Evolutionary conservation across 2,329 filamentous ascomycete genomes (phyloP).

Genomic region (Byssothecium circinans): DNA sequence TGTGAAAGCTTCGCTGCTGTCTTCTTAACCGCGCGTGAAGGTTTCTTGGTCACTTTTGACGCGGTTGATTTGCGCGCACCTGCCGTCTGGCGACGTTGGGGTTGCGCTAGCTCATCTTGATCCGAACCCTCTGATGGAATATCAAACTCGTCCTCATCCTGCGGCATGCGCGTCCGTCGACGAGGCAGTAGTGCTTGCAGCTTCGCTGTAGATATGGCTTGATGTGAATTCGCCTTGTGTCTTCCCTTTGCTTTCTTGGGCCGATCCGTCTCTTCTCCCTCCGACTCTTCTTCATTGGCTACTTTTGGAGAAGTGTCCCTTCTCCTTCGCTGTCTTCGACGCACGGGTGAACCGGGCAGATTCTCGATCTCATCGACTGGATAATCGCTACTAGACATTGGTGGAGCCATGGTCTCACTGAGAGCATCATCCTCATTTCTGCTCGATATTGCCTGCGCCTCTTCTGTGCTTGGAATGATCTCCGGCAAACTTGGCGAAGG

Average conservation of each 20-base stretch:
- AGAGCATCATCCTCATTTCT: constrained; percentile 29
- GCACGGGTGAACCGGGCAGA: constrained; percentile 15
- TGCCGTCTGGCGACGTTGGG: constrained; percentile 19
- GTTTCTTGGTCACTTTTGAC: constrained; percentile 31
- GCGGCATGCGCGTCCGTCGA: constrained; percentile 34
- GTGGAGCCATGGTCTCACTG: constrained; percentile 49
- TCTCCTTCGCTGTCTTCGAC: constrained; percentile 20
- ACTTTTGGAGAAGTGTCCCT: constrained; percentile 18
- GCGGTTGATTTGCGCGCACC: constrained; percentile 20
- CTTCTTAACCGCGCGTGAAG: constrained; percentile 24
- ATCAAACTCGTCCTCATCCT: constrained; percentile 45
- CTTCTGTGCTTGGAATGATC: constrained; percentile 34
- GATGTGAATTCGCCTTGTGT: constrained; percentile 25
- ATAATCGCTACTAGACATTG: constrained; percentile 45
- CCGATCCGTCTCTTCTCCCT: constrained; percentile 19
- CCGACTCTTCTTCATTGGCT: constrained; percentile 25
- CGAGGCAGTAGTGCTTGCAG: constrained; percentile 51
- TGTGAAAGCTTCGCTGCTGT: constrained; percentile 19
- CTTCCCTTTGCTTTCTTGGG: constrained; percentile 21
- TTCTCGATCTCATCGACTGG: constrained; percentile 23
- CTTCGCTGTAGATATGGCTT: constrained; percentile 46
- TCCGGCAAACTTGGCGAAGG: constrained; percentile 41
- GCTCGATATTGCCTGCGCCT: constrained; percentile 19
- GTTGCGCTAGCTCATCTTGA: constrained; percentile 47
- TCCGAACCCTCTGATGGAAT: constrained; percentile 44